Evolutionary conservation across 805 yeast genomes (phyloP).

Genomic region (Metschnikowia borealis): DNA sequence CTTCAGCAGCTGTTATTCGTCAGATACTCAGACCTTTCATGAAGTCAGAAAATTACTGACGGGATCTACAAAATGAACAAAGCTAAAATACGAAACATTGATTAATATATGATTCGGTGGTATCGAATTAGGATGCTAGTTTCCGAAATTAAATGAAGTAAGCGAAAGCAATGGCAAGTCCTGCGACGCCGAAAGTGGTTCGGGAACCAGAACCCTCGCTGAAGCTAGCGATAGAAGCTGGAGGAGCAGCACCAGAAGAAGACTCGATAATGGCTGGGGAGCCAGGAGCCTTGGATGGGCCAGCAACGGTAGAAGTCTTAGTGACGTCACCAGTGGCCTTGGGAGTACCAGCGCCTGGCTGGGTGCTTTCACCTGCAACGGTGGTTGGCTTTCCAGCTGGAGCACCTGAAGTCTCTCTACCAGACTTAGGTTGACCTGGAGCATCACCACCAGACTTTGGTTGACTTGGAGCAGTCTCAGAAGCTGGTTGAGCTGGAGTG

Average conservation of each 20-base stretch:
- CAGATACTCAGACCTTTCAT: too few species aligned
- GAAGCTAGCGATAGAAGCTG: not conserved
- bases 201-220: conserved; percentile 1
- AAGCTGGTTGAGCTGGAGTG: not conserved
- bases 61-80: too few species aligned
- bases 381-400: not conserved
- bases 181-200: not conserved
- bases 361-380: not conserved
- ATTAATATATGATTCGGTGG: not conserved
- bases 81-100: not conserved
- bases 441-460: not conserved
- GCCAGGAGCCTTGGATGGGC: not conserved
- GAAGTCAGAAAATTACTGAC: too few species aligned
- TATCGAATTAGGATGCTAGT: not conserved
- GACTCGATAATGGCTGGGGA: not conserved
- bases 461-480: not conserved
- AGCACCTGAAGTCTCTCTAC: not conserved
- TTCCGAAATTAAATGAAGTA: not conserved
- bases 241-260: not conserved
- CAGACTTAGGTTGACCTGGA: not conserved
- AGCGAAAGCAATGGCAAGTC: conserved; percentile 2
- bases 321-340: not conserved
- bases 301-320: not conserved
- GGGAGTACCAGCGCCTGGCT: not conserved
- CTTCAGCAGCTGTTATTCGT: too few species aligned